A percentile compares a stretch with the other conserved stretches of the same genome.
Evolutionary conservation across 2,329 filamentous ascomycete species (phyloP).

Genomic region (Phyllosticta citriasiana): DNA sequence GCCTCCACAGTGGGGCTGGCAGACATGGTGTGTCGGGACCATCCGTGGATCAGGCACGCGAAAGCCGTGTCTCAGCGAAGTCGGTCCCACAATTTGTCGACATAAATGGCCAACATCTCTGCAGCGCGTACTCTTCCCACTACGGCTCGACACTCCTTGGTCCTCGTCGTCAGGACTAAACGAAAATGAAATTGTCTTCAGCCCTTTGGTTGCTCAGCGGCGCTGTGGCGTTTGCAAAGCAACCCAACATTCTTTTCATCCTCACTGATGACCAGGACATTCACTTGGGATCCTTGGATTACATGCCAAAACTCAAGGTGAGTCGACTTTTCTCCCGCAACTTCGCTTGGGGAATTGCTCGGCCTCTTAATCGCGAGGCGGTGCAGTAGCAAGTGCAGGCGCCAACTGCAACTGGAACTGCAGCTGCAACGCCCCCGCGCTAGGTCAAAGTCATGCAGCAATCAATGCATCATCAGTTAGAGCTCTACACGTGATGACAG

Average conservation of each 20-base stretch:
- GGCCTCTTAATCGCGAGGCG: background rate
- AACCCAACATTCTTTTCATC: constrained; percentile 53
- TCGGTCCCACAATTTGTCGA: background rate
- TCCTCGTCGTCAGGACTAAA: background rate
- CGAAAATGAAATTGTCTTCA: background rate
- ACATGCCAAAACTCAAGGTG: constrained; percentile 46
- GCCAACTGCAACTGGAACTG: background rate
- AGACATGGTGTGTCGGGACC: background rate
- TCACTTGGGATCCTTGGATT: constrained; percentile 49
- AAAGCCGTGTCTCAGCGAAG: background rate
- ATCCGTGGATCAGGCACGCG: background rate
- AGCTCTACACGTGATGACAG: background rate
- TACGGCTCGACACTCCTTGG: background rate
- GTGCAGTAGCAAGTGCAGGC: background rate
- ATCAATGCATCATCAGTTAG: background rate
- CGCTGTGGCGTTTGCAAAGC: constrained; percentile 6
- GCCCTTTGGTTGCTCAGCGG: constrained; percentile 1
- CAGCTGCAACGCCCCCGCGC: background rate
- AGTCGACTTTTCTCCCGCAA: background rate
- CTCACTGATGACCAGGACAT: constrained; percentile 60
- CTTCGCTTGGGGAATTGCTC: background rate
- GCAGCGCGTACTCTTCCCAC: background rate
- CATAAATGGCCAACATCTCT: background rate
- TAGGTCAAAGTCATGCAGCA: background rate
- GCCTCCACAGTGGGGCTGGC: background rate